Evolutionary conservation across 2,329 filamentous ascomycete genomes (phyloP).

Genomic region (Colletotrichum endophyticum): DNA sequence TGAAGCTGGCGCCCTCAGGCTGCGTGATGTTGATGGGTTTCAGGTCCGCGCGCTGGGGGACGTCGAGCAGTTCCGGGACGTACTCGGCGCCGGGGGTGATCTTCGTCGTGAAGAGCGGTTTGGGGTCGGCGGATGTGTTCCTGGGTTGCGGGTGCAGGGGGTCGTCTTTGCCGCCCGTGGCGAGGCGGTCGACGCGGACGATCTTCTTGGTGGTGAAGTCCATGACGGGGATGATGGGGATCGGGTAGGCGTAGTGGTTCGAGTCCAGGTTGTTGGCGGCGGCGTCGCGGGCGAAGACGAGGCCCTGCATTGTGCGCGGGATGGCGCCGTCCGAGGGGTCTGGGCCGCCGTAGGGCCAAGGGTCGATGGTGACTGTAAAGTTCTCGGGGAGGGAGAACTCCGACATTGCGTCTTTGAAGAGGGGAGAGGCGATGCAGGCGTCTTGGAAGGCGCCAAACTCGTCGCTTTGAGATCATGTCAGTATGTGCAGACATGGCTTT

Average conservation of each 20-base stretch:
- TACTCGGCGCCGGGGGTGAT: conserved; percentile 45
- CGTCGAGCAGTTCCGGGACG: conserved; percentile 54
- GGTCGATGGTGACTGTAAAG: conserved; percentile 50
- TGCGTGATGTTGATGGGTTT: conserved; percentile 78
- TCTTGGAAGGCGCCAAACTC: conserved; percentile 47
- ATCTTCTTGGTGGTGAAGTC: conserved; percentile 60
- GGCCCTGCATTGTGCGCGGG: conserved; percentile 53
- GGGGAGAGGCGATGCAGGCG: conserved; percentile 43
- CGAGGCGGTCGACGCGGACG: conserved; percentile 61
- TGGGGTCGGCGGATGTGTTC: conserved; percentile 36
- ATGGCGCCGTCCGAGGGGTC: conserved; percentile 40
- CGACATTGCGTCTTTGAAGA: conserved; percentile 51
- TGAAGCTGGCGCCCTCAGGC: conserved; percentile 71
- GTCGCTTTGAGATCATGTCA: conserved; percentile 24
- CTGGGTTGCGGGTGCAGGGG: conserved; percentile 40
- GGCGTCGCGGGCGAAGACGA: conserved; percentile 51
- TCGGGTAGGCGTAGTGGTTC: conserved; percentile 67
- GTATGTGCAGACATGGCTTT: background rate
- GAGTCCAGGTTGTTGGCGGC: conserved; percentile 54
- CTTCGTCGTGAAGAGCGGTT: conserved; percentile 48
- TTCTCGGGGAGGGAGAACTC: conserved; percentile 51
- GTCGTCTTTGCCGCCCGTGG: conserved; percentile 52
- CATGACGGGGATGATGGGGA: conserved; percentile 65
- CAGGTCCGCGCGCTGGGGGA: conserved; percentile 52
- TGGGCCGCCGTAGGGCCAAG: conserved; percentile 69